These are phyloP conservation scores for Paraconiothyrium brasiliense DNA, from an alignment of 2,329 filamentous ascomycete species.

Conservation along the genomic window DNA sequence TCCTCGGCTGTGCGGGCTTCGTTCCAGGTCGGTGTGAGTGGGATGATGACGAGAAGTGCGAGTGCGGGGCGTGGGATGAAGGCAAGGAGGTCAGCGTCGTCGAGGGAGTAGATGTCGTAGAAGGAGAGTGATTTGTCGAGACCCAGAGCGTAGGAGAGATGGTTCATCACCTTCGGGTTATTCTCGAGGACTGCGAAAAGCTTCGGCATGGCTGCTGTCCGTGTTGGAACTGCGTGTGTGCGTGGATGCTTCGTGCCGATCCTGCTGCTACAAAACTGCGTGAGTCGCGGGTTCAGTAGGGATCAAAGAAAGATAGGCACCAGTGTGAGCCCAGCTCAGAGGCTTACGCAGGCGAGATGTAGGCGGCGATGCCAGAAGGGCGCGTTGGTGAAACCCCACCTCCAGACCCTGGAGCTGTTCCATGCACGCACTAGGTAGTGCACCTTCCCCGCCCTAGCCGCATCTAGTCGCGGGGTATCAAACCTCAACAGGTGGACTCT, in stretches of 20 bases:
- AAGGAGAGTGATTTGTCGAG: conserved; percentile 59
- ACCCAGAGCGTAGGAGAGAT: conserved; percentile 60
- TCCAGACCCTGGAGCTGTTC: not conserved
- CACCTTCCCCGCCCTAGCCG: conserved; percentile 26
- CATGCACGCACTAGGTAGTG: not conserved
- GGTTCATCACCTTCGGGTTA: conserved; percentile 64
- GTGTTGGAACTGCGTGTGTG: not conserved
- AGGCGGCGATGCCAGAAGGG: not conserved
- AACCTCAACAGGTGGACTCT: not conserved
- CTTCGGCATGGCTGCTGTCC: conserved; percentile 31
- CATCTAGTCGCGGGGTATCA: conserved; percentile 20
- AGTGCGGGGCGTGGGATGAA: conserved; percentile 63
- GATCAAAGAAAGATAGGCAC: conserved; percentile 6
- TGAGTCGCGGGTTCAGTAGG: conserved; percentile 3
- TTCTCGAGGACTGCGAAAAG: conserved; percentile 55
- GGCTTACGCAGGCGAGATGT: not conserved
- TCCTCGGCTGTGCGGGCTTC: conserved; percentile 55
- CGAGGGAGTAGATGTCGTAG: conserved; percentile 64
- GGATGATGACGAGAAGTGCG: conserved; percentile 64
- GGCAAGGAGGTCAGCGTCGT: conserved; percentile 59
- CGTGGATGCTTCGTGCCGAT: too few species aligned
- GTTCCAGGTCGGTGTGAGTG: conserved; percentile 50
- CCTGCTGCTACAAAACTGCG: not conserved
- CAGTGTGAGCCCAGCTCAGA: not conserved
- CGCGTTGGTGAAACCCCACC: conserved; percentile 11